A percentile compares a stretch with the other conserved stretches of the same genome.
Evolutionary conservation across 176 grass and related monocot species (phyloP).

Genomic region (Leersia perrieri): DNA sequence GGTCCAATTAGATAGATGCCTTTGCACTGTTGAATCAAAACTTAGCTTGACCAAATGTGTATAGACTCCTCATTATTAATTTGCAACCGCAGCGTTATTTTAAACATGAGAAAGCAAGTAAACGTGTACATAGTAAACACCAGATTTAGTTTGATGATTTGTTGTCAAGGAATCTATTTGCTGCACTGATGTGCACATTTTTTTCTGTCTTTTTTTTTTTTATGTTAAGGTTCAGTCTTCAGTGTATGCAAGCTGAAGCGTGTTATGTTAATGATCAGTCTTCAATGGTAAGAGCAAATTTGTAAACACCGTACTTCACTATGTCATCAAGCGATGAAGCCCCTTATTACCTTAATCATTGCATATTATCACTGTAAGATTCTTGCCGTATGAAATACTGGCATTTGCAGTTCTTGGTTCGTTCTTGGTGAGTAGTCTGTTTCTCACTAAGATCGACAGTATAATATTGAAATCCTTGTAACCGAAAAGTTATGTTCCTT

Average conservation of each 20-base stretch:
- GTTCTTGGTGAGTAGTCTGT: too few species aligned
- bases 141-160: not conserved
- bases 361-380: not conserved
- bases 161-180: slow-evolving; percentile 18
- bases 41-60: not conserved
- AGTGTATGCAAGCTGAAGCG: not conserved
- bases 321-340: slow-evolving; percentile 8
- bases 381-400: not conserved
- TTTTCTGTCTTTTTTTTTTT: not conserved
- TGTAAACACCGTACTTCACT: not conserved
- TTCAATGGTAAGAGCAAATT: slow-evolving; percentile 12
- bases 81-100: not conserved
- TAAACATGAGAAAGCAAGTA: not conserved
- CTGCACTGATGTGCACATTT: not conserved
- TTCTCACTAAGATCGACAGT: too few species aligned
- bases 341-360: slow-evolving; percentile 21
- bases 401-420: not conserved
- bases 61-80: not conserved
- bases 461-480: too few species aligned
- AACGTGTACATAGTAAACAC: slow-evolving; percentile 21
- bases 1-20: slow-evolving; percentile 23
- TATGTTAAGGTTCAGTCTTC: slow-evolving; percentile 4
- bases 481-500: too few species aligned
- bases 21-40: not conserved
- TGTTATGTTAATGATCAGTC: not conserved